phyloP scores from a whole-genome alignment of 2,329 filamentous ascomycete species.

The Colletotrichum neosansevieriae region DNA sequence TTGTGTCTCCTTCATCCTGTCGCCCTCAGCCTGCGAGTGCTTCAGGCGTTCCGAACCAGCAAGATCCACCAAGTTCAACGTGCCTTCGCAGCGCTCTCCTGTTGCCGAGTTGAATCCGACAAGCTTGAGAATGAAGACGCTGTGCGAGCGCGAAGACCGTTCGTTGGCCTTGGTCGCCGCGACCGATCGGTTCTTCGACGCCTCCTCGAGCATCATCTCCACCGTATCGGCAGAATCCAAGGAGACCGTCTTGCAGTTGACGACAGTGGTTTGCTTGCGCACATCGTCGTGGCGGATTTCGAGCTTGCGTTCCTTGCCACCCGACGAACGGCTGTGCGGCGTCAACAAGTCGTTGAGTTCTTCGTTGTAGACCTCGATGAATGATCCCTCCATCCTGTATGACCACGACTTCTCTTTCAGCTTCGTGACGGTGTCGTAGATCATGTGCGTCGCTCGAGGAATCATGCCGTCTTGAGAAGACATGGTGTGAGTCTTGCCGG shows the following conservation, averaged over 20 bases:
- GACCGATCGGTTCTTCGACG: slow-evolving; percentile 88
- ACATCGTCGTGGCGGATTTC: slow-evolving; percentile 89
- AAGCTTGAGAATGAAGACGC: slow-evolving; percentile 92
- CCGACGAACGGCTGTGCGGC: slow-evolving; percentile 59
- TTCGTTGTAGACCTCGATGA: slow-evolving; percentile 98
- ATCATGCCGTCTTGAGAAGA: slow-evolving; percentile 94
- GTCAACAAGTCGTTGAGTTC: slow-evolving; percentile 89
- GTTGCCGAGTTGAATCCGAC: slow-evolving; percentile 78
- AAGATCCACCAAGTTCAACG: slow-evolving; percentile 94
- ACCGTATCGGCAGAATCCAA: slow-evolving; percentile 86
- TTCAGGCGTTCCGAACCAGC: slow-evolving; percentile 93
- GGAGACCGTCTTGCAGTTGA: slow-evolving; percentile 81
- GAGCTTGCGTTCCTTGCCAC: slow-evolving; percentile 75
- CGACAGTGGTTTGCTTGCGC: slow-evolving; percentile 84
- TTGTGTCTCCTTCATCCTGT: slow-evolving; percentile 91
- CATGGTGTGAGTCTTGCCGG: slow-evolving; percentile 98
- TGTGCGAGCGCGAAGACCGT: slow-evolving; percentile 92
- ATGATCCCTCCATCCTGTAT: slow-evolving; percentile 94
- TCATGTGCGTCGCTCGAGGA: slow-evolving; percentile 90
- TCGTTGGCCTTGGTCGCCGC: slow-evolving; percentile 98
- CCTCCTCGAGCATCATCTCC: slow-evolving; percentile 81
- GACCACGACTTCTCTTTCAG: slow-evolving; percentile 93
- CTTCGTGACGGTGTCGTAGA: slow-evolving; percentile 87
- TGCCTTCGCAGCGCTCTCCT: slow-evolving; percentile 88
- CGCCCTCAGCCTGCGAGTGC: slow-evolving; percentile 87